Evolutionary conservation across 805 yeast species (phyloP), one percentile per base, ranked within the genome.

Genomic region (Ogataea siamensis): DNA sequence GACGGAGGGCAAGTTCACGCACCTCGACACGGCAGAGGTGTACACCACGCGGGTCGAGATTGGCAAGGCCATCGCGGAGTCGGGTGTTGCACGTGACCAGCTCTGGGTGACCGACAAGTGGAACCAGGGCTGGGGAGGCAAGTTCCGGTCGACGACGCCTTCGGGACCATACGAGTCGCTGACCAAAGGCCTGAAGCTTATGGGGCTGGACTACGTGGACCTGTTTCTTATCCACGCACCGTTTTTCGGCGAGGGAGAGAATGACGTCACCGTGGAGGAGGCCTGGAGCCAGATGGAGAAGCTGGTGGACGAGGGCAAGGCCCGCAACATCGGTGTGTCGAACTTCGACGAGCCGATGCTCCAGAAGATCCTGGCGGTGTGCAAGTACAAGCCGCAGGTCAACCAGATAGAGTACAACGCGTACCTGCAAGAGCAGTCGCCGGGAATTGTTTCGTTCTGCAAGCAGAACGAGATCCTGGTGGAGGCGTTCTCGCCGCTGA

Each of bases 371-470:
- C 52, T 73, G 17, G 57, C 62, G 18, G 49, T 62, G 27, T 70
- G 74, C 9, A 70, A 69, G 32, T 58, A 60, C 43, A 68, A 66
- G 45, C 87, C 88, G 3, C 70, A 65, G 46, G 76, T 83, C 17
- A 76, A 82, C 54, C 91, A 83, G 59, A 76, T 83, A 47, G 89
- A 83, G 52, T 78, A 73, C 60, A 77, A 78, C 50, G 74, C 83
- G 1, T 78, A 80, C 49, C 65, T 80, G 46, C 86, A 76, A 52
- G 70, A 79, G 49, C 87, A 81, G 55, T 60, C 81, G 3, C 72
- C 74, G 0, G 83, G 77, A 3, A 64, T 74, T 40, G 63, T 70
- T 30, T 69, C 76, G 2, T 83, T 66, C 51, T 67, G 77, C 43
- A 57, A 69, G 44, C 49, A 71, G 33, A 51, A 83, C 46, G 62